Evolutionary conservation across 257 asterid genomes (phyloP), one percentile per base, ranked within the genome.

Genomic region (Fraxinus quadrangulata): DNA sequence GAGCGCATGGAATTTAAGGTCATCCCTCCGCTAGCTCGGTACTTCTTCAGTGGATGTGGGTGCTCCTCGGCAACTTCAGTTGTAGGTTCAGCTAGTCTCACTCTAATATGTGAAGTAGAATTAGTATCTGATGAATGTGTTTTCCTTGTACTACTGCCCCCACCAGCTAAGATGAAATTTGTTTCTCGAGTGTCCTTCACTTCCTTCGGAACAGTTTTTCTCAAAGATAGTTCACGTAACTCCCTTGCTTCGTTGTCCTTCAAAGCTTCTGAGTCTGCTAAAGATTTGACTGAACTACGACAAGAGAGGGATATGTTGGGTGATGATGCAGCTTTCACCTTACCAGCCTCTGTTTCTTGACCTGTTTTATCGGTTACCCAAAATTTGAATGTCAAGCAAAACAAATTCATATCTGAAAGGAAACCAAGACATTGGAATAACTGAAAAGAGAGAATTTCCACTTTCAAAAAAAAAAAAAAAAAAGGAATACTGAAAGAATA

Each of bases 221-320:
- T 65, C 37, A 10, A 47, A 75, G 73, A 51, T 36, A n/a, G 72
- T 37, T 67, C 75, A 6, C 37, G 73, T 0, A 10, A 74, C 68
- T 77, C 78, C 16, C 40, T 39, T 26, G 77, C 33, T 33, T 26
- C 67, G 3, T 13, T 31, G 68, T 73, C 51, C 83, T 86, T 71
- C 65, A 54, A 71, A 72, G 74, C 83, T 30, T 75, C 81, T 7
- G 83, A 78, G 51, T 26, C 78, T 24, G 68, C 75, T 67, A 28
- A 16, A 14, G 84, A 54, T 81, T 67, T 78, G 81, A 85, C 79
- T 40, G 84, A 66, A 54, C 19, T 51, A 0, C 68, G 81, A 39
- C 77, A 51, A n/a, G 77, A 31, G 2, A 24, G 24, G n/a, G 81
- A 67, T 21, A 26, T 4, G 21, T 71, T 3, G 6, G 49, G 63